Conservation (phyloP, 345 rosid species). For the Trapa bicornis region DNA sequence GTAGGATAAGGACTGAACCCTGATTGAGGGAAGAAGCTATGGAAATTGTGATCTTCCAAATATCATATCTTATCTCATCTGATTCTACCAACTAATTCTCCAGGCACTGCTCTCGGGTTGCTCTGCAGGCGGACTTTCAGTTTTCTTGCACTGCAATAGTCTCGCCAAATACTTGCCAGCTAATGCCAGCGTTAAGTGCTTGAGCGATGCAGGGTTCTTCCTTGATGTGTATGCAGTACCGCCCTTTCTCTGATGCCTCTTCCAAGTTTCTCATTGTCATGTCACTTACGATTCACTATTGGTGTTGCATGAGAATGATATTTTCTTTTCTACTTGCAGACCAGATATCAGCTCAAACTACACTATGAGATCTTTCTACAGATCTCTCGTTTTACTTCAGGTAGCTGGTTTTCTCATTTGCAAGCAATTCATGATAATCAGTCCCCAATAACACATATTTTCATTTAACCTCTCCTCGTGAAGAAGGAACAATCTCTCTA, state of each 20-base stretch:
- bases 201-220: conserved; percentile 95
- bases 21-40: neutral
- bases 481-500: neutral
- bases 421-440: no score
- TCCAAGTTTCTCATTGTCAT: neutral
- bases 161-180: conserved; percentile 47
- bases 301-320: no score
- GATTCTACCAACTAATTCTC: neutral
- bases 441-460: no score
- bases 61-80: neutral
- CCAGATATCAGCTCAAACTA: conserved; percentile 49
- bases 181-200: conserved; percentile 66
- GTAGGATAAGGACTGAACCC: conserved; percentile 16
- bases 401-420: neutral
- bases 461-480: no score
- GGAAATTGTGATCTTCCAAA: neutral
- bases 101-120: conserved; percentile 97
- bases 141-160: conserved; percentile 65
- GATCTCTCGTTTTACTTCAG: conserved; percentile 28
- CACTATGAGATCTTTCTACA: conserved; percentile 53
- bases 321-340: conserved; percentile 27
- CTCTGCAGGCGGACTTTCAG: conserved; percentile 92
- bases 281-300: no score
- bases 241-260: neutral
- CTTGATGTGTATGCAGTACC: conserved; percentile 48